Evolutionary conservation across 2,329 filamentous ascomycete genomes (phyloP).

Genomic region (Rhynchosporium secalis): DNA sequence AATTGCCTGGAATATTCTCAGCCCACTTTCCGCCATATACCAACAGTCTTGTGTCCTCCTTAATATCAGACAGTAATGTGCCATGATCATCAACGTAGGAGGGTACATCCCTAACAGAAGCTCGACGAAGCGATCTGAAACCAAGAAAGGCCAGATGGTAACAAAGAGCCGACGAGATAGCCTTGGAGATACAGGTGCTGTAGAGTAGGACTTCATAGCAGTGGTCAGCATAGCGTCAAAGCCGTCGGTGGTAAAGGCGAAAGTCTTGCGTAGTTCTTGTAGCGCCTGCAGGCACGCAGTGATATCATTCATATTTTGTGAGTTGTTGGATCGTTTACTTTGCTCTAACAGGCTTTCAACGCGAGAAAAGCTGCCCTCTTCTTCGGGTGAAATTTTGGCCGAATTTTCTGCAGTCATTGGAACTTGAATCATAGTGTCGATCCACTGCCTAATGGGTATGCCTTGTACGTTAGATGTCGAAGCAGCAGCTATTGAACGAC

Average conservation of each 20-base stretch:
- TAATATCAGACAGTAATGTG: conserved; percentile 42
- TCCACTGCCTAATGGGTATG: conserved; percentile 13
- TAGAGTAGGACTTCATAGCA: background rate
- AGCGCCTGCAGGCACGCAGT: conserved; percentile 20
- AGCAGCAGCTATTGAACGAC: conserved; percentile 4
- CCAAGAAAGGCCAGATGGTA: conserved; percentile 17
- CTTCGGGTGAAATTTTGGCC: conserved; percentile 8
- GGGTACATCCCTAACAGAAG: conserved; percentile 26
- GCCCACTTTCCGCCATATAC: conserved; percentile 41
- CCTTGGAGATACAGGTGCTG: background rate
- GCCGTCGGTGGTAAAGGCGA: conserved; percentile 11
- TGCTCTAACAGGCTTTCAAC: conserved; percentile 6
- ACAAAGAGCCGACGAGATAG: background rate
- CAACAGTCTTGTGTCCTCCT: conserved; percentile 41
- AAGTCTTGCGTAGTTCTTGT: conserved; percentile 12
- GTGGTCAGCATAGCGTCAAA: background rate
- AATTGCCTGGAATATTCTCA: conserved; percentile 19
- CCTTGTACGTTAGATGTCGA: conserved; percentile 12
- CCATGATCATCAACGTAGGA: conserved; percentile 40
- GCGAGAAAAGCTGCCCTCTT: conserved; percentile 15
- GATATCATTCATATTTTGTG: conserved; percentile 15
- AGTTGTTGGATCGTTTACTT: conserved; percentile 1
- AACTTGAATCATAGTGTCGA: background rate
- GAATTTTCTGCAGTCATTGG: background rate
- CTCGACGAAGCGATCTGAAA: conserved; percentile 17